Percentiles rank a stretch among this genome's conserved stretches.
These are phyloP conservation scores for Epichloe elymi DNA, from an alignment of 2,329 filamentous ascomycete genomes.

Conservation along the genomic window DNA sequence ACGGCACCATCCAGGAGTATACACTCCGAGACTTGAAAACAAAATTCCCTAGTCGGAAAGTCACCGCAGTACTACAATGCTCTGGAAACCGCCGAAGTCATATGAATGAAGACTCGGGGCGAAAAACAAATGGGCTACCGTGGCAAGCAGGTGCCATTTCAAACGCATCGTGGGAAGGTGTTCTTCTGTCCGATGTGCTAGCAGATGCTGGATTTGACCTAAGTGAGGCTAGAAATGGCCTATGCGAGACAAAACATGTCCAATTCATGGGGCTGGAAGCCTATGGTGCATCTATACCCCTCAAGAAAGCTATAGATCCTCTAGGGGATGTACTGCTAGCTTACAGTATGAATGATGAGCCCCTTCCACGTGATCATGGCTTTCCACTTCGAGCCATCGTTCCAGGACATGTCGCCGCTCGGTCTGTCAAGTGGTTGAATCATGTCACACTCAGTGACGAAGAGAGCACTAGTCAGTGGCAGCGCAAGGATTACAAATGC, in stretches of 20 bases:
- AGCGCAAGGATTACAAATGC: slow-evolving; percentile 54
- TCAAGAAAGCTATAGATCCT: slow-evolving; percentile 44
- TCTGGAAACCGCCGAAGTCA: slow-evolving; percentile 46
- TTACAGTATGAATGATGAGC: slow-evolving; percentile 53
- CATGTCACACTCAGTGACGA: slow-evolving; percentile 52
- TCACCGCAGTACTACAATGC: slow-evolving; percentile 46
- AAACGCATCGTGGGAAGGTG: slow-evolving; percentile 46
- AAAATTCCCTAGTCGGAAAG: slow-evolving; percentile 34
- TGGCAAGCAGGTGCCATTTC: slow-evolving; percentile 49
- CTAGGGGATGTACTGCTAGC: slow-evolving; percentile 52
- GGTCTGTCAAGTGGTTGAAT: slow-evolving; percentile 57
- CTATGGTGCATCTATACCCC: slow-evolving; percentile 48
- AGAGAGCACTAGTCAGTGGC: slow-evolving; percentile 53
- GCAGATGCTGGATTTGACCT: slow-evolving; percentile 40
- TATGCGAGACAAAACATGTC: slow-evolving; percentile 33
- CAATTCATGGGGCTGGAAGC: slow-evolving; percentile 47
- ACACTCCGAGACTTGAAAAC: slow-evolving; percentile 39
- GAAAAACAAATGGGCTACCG: slow-evolving; percentile 41
- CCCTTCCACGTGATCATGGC: slow-evolving; percentile 52
- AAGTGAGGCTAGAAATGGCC: slow-evolving; percentile 20
- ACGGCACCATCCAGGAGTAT: slow-evolving; percentile 39
- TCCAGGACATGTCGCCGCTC: slow-evolving; percentile 52
- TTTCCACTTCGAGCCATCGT: slow-evolving; percentile 50
- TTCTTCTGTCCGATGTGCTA: slow-evolving; percentile 41
- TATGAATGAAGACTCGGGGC: slow-evolving; percentile 36